Evolutionary conservation across 2,329 filamentous ascomycete species (phyloP), one percentile per base, ranked within the genome.

Genomic region (Fusarium sp.): DNA sequence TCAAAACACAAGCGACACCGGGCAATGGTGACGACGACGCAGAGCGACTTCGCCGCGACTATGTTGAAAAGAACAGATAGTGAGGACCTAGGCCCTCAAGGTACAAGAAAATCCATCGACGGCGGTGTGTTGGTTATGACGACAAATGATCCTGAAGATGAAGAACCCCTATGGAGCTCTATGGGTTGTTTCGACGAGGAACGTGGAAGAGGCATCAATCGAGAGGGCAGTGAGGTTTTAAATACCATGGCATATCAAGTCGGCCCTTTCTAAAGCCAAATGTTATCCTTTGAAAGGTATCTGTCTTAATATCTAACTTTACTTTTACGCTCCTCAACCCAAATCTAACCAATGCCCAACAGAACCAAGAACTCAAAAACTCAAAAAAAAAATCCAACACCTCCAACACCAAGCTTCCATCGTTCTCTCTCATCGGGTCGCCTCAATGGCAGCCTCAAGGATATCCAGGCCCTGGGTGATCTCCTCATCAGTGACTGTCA

Each of bases 401-500:
- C 46, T 51, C 27, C 46, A 64, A 46, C 51, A 66, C 24, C 33
- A 29, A 38, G 20, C 17, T 33, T 33, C 53, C 22, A 35, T 5
- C 38, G 12, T 11, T n/a, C 31, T 29, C 58, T 60, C 70, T 76
- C 71, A 83, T 62, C 80, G 79, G 49, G 85, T 86, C 42, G 84
- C 83, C 29, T 79, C 79, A 70, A 92, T 90, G 6, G 90, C 89
- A 76, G 94, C 88, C 74, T 92, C 92, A 69, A 98, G 81, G 62
- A 98, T 95, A 46, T 85, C 84, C 81, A 98, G 84, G 0, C 94
- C 95, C 73, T 92, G 87, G 75, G 91, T 86, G 74, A 98, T 96
- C 87, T 98, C 93, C 29, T 89, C 89, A 75, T 94, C 91, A 1
- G 90, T 92, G 66, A 99, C 93, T 7, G 92, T 91, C 79, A 99